Evolutionary conservation across 805 yeast species (phyloP).

Genomic region (Suhomyces kilbournensis): DNA sequence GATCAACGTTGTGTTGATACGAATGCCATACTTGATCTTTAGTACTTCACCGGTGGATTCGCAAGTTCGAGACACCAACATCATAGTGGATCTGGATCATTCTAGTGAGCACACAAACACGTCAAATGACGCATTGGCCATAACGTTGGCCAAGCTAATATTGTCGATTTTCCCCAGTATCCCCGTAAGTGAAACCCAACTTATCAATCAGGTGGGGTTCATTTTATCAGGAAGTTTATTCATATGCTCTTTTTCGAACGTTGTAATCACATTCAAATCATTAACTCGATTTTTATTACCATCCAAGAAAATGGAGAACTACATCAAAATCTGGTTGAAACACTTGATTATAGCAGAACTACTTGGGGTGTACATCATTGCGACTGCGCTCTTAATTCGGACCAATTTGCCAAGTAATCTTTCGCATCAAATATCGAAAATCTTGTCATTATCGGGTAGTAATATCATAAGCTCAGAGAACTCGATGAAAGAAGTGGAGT

Average conservation of each 20-base stretch:
- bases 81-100: constrained; percentile 2
- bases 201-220: constrained; percentile 47
- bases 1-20: constrained; percentile 38
- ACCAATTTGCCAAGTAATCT: constrained; percentile 46
- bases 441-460: constrained; percentile 36
- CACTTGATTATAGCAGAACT: constrained; percentile 43
- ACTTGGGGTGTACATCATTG: constrained; percentile 49
- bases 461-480: constrained; percentile 16
- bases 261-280: constrained; percentile 56
- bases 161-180: constrained; percentile 20
- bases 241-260: constrained; percentile 63
- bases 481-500: constrained; percentile 37
- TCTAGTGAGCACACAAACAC: constrained; percentile 8
- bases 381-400: constrained; percentile 50
- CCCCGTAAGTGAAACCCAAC: constrained; percentile 36
- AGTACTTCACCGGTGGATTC: constrained; percentile 1
- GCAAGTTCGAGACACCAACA: constrained; percentile 8
- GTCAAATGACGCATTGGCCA: constrained; percentile 47
- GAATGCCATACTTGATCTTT: constrained; percentile 33
- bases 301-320: constrained; percentile 9
- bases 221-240: constrained; percentile 58
- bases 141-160: constrained; percentile 43
- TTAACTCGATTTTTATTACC: constrained; percentile 30
- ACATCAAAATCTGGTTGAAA: constrained; percentile 30
- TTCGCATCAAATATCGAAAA: constrained; percentile 38